Base-by-base conservation (phyloP, 2,329 filamentous ascomycete species). In the Thelonectria rubi region DNA sequence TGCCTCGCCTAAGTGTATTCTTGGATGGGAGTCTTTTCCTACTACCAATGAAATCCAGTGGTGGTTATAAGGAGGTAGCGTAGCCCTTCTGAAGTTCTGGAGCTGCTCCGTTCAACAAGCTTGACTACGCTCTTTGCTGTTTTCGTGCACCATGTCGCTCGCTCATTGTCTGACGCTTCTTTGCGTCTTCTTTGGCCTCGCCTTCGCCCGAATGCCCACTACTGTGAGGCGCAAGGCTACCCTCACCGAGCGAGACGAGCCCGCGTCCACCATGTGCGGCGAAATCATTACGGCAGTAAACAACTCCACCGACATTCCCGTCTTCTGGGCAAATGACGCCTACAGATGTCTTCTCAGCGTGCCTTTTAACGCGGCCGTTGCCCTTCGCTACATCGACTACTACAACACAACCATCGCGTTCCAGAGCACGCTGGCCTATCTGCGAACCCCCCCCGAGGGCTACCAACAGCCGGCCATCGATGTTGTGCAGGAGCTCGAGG, bases 381-480 rank as follows among this genome's bases (percentile, higher is more conserved):
- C 51, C 7, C 37, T 54, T 26, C 51, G 39, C 21, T 54, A 30
- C 40, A 20, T 54, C 14, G 51, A 54, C 20, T 54, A 54, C 39
- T 54, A 54, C 39, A 54, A 54, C 21, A 54, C 51, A 14, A 54
- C 39, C 20, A 54, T 54, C 34, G 17, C 20, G 39, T 55, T 55
- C 42, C 52, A 55, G 30, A 55, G 40, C 17, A 55, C 52, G 2
- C 39, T 55, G 24, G 43, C 52, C n/a, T 55, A 55, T 37, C 52
- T 55, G 8, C 30, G 34, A 39, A 2, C 15, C 2, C 52, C 52
- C 24, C 52, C 52, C 3, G 30, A 24, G 2, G 39, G 40, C 14
- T 55, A 55, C n/a, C 26, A 55, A 14, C 52, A 55, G n/a, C 52
- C 52, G 7, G 42, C 42, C 6, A 20, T 55, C 17, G 52, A 55